phyloP scores from a whole-genome alignment of 1,284 basidiomycete species.

The Sporisorium iseilematis-ciliati region DNA sequence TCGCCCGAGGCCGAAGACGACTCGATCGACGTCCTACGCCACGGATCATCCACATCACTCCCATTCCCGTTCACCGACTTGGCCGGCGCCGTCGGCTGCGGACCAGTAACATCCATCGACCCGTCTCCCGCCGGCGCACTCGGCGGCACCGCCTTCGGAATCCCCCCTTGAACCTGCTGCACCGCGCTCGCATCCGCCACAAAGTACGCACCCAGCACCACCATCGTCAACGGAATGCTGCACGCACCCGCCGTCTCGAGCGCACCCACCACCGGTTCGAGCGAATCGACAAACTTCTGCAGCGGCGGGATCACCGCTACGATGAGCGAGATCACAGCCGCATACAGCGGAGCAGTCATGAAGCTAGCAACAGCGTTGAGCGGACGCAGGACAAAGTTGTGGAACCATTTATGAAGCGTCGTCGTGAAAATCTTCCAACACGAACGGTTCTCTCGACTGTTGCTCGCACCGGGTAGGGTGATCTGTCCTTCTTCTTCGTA shows the following conservation, averaged over 20 bases:
- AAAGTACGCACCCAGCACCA: constrained; percentile 94
- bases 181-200: constrained; percentile 47
- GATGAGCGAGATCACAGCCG: constrained; percentile 79
- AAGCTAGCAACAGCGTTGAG: constrained; percentile 76
- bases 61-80: constrained; percentile 11
- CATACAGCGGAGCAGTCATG: constrained; percentile 78
- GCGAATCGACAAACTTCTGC: constrained; percentile 67
- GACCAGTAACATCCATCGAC: constrained; percentile 24
- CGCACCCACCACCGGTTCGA: constrained; percentile 71
- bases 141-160: constrained; percentile 37
- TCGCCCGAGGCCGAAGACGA: constrained; percentile 27
- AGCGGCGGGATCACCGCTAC: constrained; percentile 84
- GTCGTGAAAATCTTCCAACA: constrained; percentile 29
- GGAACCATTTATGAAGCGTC: constrained; percentile 6
- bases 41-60: constrained; percentile 36
- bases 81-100: constrained; percentile 28
- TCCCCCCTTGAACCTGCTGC: constrained; percentile 9
- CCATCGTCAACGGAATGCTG: constrained; percentile 82
- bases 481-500: constrained; percentile 46
- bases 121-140: constrained; percentile 44
- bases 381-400: constrained; percentile 35
- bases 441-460: constrained; percentile 45
- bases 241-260: constrained; percentile 71
- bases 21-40: constrained; percentile 40
- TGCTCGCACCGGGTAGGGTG: constrained; percentile 40